Conservation (phyloP, 1,284 basidiomycete genomes). For the Leccinum variabile region DNA sequence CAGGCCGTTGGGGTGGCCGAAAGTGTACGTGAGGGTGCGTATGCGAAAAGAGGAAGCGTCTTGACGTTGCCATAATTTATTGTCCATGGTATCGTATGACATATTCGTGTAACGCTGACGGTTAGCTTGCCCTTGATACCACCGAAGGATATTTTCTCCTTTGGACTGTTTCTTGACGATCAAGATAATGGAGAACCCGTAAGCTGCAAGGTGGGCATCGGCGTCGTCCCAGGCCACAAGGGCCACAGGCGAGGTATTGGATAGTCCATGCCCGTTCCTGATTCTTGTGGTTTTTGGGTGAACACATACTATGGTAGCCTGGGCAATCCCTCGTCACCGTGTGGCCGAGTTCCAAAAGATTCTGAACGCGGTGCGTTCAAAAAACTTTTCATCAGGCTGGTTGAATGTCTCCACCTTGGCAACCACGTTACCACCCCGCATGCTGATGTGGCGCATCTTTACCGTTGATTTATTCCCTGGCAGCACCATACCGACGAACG, state of each 20-base stretch:
- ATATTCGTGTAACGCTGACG: constrained; percentile 99
- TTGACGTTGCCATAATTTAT: constrained; percentile 84
- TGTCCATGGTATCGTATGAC: constrained; percentile 96
- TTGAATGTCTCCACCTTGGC: constrained; percentile 91
- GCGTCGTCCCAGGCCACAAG: constrained; percentile 97
- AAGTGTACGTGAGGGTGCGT: constrained; percentile 93
- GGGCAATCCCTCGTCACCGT: constrained; percentile 68
- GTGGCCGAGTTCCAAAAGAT: too few relatives aligned
- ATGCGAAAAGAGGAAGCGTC: constrained; percentile 88
- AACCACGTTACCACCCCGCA: constrained; percentile 91
- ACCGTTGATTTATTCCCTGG: constrained; percentile 88
- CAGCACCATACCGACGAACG: constrained; percentile 97
- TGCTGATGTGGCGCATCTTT: constrained; percentile 64
- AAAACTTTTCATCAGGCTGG: constrained; percentile 84
- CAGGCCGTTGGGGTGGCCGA: constrained; percentile 93
- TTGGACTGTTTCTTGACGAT: constrained; percentile 97
- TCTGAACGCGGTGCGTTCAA: constrained; percentile 74
- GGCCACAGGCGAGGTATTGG: constrained; percentile 89
- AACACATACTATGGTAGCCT: constrained; percentile 96
- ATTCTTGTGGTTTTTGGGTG: constrained; percentile 98
- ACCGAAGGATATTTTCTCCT: constrained; percentile 98
- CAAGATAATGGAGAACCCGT: constrained; percentile 97
- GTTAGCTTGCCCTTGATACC: constrained; percentile 98
- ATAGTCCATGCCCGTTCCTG: constrained; percentile 99
- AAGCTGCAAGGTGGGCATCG: constrained; percentile 90